A percentile compares a stretch with the other conserved stretches of the same genome.
Conservation (phyloP, 305 asterid species). For the Caryopteris hybrid region DNA sequence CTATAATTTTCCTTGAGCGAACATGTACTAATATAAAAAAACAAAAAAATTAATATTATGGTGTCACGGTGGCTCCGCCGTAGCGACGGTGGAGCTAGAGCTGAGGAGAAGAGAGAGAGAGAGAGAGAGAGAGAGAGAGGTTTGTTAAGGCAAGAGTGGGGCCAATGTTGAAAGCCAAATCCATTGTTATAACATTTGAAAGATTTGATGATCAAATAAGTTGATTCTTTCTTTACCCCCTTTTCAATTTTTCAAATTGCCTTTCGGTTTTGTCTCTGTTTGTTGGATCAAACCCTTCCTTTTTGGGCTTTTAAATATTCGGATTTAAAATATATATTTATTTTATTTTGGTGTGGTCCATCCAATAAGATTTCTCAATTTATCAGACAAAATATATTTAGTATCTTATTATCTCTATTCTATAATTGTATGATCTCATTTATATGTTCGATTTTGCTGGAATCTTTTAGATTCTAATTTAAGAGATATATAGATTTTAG, state of each 20-base stretch:
- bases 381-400: not conserved
- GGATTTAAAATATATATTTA: not conserved
- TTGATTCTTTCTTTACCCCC: not conserved
- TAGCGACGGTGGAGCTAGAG: no score
- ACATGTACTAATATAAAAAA: no score
- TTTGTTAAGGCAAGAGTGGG: no score
- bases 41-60: no score
- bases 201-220: slow-evolving; percentile 23
- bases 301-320: slow-evolving; percentile 9
- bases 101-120: no score
- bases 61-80: no score
- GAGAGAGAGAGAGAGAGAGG: no score
- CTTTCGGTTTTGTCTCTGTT: slow-evolving; percentile 22
- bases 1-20: no score
- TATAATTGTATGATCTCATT: not conserved
- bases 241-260: not conserved
- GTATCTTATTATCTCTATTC: not conserved
- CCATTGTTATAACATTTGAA: slow-evolving; percentile 33
- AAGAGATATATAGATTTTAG: no score
- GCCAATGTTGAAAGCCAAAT: no score
- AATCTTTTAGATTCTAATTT: no score
- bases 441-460: no score
- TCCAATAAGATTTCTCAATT: slow-evolving; percentile 24
- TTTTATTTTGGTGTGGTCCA: slow-evolving; percentile 22
- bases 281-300: slow-evolving; percentile 29